A percentile compares a stretch with the other conserved stretches of the same genome.
Evolutionary conservation across 1,284 basidiomycete genomes (phyloP).

Genomic region (Rhodotorula sp.): DNA sequence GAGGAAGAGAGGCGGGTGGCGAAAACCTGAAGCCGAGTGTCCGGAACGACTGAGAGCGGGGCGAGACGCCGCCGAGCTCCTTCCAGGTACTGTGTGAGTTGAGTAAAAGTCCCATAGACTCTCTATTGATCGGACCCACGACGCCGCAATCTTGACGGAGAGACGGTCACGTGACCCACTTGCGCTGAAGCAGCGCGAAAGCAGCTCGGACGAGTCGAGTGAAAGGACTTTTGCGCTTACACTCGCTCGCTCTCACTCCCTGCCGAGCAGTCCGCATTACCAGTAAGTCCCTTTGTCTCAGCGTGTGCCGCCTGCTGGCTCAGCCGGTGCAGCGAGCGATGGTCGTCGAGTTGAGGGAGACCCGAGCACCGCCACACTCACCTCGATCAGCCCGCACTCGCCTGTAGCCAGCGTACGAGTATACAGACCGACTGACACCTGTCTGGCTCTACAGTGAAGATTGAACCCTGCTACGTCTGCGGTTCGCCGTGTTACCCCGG

Average conservation of each 20-base stretch:
- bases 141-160: no score
- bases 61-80: not conserved
- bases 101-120: no score
- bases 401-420: not conserved
- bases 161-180: not conserved
- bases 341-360: no score
- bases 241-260: not conserved
- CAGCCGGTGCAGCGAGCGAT: no score
- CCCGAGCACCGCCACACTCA: no score
- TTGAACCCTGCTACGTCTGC: constrained; percentile 60
- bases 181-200: not conserved
- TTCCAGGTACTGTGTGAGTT: not conserved
- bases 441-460: constrained; percentile 39
- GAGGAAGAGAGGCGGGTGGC: no score
- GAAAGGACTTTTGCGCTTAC: not conserved
- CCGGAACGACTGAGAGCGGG: no score
- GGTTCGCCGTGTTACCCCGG: constrained; percentile 93
- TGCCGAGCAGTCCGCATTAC: not conserved
- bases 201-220: constrained; percentile 1
- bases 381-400: no score
- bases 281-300: not conserved
- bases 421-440: not conserved
- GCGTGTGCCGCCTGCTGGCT: no score
- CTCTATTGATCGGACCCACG: no score
- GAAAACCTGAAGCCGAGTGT: no score